Evolutionary conservation across 2,329 filamentous ascomycete species (phyloP), one percentile per base, ranked within the genome.

Genomic region (Colletotrichum noveboracense): DNA sequence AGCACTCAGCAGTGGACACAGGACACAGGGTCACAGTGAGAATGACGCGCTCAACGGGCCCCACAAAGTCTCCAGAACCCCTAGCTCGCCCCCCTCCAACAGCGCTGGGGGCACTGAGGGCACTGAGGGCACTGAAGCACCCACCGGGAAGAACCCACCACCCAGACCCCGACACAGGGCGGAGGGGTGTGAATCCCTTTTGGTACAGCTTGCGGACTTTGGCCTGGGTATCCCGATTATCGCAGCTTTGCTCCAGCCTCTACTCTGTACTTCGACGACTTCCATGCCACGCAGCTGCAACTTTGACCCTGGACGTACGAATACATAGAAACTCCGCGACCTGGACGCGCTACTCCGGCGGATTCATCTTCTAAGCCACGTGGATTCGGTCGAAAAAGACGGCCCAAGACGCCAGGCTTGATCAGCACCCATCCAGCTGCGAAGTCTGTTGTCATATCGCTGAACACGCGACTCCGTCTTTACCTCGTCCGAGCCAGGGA

Each of bases 1-100:
- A 52, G 43, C 43, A 52, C n/a, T 52, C n/a, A 52, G 43, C 43
- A 21, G 43, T 21, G 43, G 43, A 48, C 10, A 48, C 43, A 21
- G 55, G 10, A 16, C 34, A 48, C 43, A 21, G 43, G 43, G 43
- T 48, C 43, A 21, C 43, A 21, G 61, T 55, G 55, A 24, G 16
- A 32, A 74, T 74, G 67, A 74, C 67, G 61, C 67, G 67, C 67
- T 66, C 67, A 16, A 56, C 55, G 68, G 68, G 72, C 24, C 61
- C 68, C 62, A 75, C 55, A 56, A 71, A 71, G 61, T 71, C 18
- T 21, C 68, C 72, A 71, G 72, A 75, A 71, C 68, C 61, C 68
- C 72, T 75, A 75, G 67, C 67, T 34, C 32, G 18, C 38, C 38
- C 43, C n/a, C 43, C 43, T 52, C 43, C 43, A 16, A 21, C n/a